Percentiles rank a stretch among this genome's conserved stretches.
These are phyloP conservation scores for Mycena indigotica DNA, from an alignment of 768 basidiomycete genomes.

Conservation along the genomic window DNA sequence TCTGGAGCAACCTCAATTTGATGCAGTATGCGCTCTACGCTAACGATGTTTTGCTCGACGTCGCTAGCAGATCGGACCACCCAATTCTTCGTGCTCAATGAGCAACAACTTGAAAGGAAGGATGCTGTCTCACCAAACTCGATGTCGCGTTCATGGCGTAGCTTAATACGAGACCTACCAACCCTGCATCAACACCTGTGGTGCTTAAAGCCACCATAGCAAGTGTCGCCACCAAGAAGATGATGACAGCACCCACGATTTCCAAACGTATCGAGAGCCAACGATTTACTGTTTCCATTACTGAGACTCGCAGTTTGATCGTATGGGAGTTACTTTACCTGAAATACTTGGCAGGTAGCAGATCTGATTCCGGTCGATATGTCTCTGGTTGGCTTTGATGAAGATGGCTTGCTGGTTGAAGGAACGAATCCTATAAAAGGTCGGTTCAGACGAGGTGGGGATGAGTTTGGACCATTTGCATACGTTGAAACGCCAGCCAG, in stretches of 20 bases:
- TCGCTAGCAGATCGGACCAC: conserved; percentile 81
- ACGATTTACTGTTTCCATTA: conserved; percentile 52
- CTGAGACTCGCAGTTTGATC: background rate
- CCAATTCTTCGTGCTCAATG: conserved; percentile 66
- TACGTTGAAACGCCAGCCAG: conserved; percentile 71
- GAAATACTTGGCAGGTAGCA: conserved; percentile 72
- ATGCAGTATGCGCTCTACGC: conserved; percentile 84
- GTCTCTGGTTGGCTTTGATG: conserved; percentile 64
- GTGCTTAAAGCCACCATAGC: conserved; percentile 73
- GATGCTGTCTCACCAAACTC: conserved; percentile 58
- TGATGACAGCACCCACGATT: conserved; percentile 79
- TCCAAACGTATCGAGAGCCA: conserved; percentile 88
- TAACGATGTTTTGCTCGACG: conserved; percentile 89
- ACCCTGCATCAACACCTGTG: conserved; percentile 80
- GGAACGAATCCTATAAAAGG: conserved; percentile 57
- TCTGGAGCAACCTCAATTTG: conserved; percentile 77
- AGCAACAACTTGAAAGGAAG: conserved; percentile 2
- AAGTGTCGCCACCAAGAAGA: conserved; percentile 68
- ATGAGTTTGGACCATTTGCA: background rate
- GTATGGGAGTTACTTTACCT: background rate
- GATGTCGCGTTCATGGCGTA: conserved; percentile 85
- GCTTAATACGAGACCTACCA: conserved; percentile 83
- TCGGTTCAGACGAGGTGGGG: background rate
- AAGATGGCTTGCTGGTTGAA: conserved; percentile 75
- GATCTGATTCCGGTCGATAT: conserved; percentile 85